These are phyloP conservation scores for Cladosporium austrohemisphaericum DNA, from an alignment of 2,329 filamentous ascomycete genomes.

Conservation along the genomic window DNA sequence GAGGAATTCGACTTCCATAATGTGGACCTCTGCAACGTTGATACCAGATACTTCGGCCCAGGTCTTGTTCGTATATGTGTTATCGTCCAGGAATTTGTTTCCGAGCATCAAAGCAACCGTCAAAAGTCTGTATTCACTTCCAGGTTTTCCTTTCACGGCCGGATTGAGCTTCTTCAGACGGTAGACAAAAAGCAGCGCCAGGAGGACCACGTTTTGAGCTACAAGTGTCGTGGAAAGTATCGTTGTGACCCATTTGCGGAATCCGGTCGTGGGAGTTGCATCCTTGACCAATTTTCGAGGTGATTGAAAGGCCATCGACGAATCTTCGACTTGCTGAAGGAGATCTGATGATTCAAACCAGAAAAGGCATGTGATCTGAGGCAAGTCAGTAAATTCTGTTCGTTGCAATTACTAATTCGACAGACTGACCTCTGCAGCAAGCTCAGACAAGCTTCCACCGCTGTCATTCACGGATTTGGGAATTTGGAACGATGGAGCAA, in stretches of 20 bases:
- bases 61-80: constrained; percentile 99
- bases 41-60: constrained; percentile 98
- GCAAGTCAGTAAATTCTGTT: constrained; percentile 12
- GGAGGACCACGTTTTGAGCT: constrained; percentile 86
- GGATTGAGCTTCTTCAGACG: constrained; percentile 87
- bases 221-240: constrained; percentile 94
- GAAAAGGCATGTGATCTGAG: constrained; percentile 87
- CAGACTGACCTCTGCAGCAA: constrained; percentile 69
- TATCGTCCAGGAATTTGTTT: constrained; percentile 98
- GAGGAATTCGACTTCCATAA: constrained; percentile 99
- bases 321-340: constrained; percentile 67
- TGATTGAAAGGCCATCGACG: constrained; percentile 20
- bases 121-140: constrained; percentile 87
- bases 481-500: constrained; percentile 60
- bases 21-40: constrained; percentile 88
- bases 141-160: constrained; percentile 80
- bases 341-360: constrained; percentile 93
- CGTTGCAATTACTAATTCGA: constrained; percentile 19
- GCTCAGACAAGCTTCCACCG: constrained; percentile 74
- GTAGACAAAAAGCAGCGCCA: constrained; percentile 90
- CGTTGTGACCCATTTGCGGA: constrained; percentile 89
- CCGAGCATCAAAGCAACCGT: constrained; percentile 96
- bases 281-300: constrained; percentile 61
- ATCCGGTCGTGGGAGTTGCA: constrained; percentile 72
- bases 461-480: constrained; percentile 71